These are phyloP conservation scores for Backusella australiensis DNA, from an alignment of 192 early-diverging fungal species.

Conservation along the genomic window DNA sequence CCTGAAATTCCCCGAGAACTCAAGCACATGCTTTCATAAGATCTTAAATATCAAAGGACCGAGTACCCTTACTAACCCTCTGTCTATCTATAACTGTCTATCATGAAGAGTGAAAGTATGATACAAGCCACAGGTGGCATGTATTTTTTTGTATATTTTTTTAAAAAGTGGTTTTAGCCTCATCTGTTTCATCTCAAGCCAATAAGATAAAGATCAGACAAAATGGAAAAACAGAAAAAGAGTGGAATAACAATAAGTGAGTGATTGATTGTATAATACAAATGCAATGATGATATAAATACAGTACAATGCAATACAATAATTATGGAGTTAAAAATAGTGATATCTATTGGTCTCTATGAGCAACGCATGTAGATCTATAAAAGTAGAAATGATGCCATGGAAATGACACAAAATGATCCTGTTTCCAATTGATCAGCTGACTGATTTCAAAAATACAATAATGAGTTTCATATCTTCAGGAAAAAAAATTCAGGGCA, in stretches of 20 bases:
- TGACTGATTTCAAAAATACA: neutral
- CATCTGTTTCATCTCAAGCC: conserved; percentile 4
- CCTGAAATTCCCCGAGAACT: neutral
- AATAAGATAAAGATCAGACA: neutral
- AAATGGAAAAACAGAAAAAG: neutral
- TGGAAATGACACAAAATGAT: no score
- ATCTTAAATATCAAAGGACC: neutral
- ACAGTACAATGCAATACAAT: no score
- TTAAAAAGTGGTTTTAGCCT: neutral
- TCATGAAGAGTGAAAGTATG: neutral
- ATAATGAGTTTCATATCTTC: neutral
- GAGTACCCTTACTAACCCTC: no score
- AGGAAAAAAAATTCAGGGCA: no score
- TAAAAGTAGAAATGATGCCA: no score
- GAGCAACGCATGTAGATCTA: no score
- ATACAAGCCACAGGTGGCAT: neutral
- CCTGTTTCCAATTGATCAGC: neutral
- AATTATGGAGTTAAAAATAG: no score
- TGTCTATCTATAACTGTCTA: no score
- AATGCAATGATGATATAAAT: neutral
- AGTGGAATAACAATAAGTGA: neutral
- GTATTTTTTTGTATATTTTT: neutral
- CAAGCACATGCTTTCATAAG: neutral
- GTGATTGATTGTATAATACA: neutral
- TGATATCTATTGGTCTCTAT: no score